Percentiles rank a stretch among this genome's conserved stretches.
Evolutionary conservation across 345 rosid species (phyloP).

Genomic region (Microthlaspi erraticum): DNA sequence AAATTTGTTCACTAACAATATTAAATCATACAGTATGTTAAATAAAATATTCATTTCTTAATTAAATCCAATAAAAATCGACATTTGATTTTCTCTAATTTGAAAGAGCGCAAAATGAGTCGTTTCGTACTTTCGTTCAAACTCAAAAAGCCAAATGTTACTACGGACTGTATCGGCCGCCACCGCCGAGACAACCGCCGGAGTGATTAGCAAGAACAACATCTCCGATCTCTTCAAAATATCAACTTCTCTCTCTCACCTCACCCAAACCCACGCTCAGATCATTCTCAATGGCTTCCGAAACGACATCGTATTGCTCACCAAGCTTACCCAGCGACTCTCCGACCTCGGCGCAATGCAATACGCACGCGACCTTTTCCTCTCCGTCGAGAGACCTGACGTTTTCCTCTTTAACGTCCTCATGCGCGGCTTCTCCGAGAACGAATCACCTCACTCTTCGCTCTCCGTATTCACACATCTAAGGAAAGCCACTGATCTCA

Average conservation of each 20-base stretch:
- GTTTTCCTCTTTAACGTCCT: constrained; percentile 76
- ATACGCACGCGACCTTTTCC: constrained; percentile 61
- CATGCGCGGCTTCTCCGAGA: constrained; percentile 60
- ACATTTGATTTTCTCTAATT: not conserved
- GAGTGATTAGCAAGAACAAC: constrained; percentile 38
- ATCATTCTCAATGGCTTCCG: constrained; percentile 56
- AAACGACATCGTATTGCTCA: constrained; percentile 59
- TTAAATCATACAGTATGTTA: too few species aligned
- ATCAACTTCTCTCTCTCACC: constrained; percentile 56
- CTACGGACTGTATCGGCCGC: constrained; percentile 35
- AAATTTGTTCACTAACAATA: not conserved
- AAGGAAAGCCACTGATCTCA: constrained; percentile 48
- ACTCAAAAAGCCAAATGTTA: constrained; percentile 33
- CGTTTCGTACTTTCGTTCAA: not conserved
- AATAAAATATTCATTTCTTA: too few species aligned
- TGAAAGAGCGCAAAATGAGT: not conserved
- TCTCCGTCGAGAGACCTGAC: constrained; percentile 64
- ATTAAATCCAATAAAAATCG: too few species aligned
- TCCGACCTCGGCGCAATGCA: constrained; percentile 57
- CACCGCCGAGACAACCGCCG: constrained; percentile 29
- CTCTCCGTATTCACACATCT: constrained; percentile 56
- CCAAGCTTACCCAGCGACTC: constrained; percentile 74
- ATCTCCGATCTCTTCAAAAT: constrained; percentile 53
- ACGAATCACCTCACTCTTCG: constrained; percentile 50
- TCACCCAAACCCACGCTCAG: constrained; percentile 70